These are phyloP conservation scores for Dryas drummondii DNA, from an alignment of 306 rosid species.

Conservation along the genomic window DNA sequence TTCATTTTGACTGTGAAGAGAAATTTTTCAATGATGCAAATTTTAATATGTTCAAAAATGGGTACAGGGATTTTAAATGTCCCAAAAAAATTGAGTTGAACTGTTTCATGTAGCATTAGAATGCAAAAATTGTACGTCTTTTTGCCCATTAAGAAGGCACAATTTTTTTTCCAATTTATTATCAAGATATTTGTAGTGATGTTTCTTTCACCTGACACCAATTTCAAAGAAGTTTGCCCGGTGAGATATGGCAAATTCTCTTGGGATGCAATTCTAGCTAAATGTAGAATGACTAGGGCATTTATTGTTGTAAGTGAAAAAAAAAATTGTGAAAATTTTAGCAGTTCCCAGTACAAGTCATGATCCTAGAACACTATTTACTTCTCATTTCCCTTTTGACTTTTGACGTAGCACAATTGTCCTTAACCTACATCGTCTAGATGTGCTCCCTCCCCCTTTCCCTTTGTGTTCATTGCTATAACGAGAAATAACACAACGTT, in stretches of 20 bases:
- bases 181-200: not conserved
- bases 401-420: too few relatives aligned
- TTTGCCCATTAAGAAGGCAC: not conserved
- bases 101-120: too few relatives aligned
- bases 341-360: not conserved
- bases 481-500: too few relatives aligned
- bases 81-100: not conserved
- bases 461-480: too few relatives aligned
- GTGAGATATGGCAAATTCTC: not conserved
- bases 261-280: not conserved
- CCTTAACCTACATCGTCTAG: too few relatives aligned
- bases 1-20: not conserved
- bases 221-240: too few relatives aligned
- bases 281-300: not conserved
- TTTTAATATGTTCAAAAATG: not conserved
- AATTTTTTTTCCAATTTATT: too few relatives aligned
- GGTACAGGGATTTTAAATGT: not conserved
- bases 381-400: not conserved
- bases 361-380: too few relatives aligned
- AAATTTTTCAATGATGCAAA: not conserved
- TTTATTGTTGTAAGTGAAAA: not conserved
- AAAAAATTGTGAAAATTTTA: not conserved
- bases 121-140: not conserved
- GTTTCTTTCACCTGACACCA: not conserved
- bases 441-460: too few relatives aligned